Evolutionary conservation across 306 rosid species (phyloP), one percentile per base, ranked within the genome.

Genomic region (Cotoneaster glaucophyllus): DNA sequence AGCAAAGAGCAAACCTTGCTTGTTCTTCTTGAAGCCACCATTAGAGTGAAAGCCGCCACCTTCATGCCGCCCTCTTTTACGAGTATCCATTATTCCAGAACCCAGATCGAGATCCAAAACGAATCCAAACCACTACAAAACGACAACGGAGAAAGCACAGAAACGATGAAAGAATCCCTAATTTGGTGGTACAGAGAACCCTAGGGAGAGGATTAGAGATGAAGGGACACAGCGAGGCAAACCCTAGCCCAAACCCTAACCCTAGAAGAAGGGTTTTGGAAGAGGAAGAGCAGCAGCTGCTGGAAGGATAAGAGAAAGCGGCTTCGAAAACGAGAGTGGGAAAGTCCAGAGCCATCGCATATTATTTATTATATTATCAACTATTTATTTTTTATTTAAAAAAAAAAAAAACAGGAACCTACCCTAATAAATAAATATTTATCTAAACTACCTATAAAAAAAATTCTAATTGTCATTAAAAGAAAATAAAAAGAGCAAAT

Each of bases 181-280:
- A 17, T 11, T 24, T 8, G 4, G 25, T 53, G 43, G 1, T 9
- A 9, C 61, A 5, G 34, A 17, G 37, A 63, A 17, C 25, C 4
- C 14, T 10, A 34, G 53, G 68, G 6, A 61, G 75, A 73, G 37
- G 26, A 78, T 22, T 56, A 22, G 25, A 24, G 44, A 74, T 45
- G 21, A 43, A 61, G 15, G 5, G 3, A 34, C 13, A 50, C 8
- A 52, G 28, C 34, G 24, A 43, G 37, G 53, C 15, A 72, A 81
- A 70, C 80, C 85, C 87, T 48, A 82, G 64, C 85, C 86, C 89
- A 79, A 84, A 82, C 83, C 82, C 85, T 73, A 86, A 77, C 72
- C 78, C 78, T 64, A 65, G 68, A 57, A 11, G 74, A 74, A n/a
- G 86, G 86, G 82, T 82, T 87, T 83, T 78, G 75, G 65, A 59